Conservation (phyloP, 2,329 filamentous ascomycete species). For the Beauveria bassiana region DNA sequence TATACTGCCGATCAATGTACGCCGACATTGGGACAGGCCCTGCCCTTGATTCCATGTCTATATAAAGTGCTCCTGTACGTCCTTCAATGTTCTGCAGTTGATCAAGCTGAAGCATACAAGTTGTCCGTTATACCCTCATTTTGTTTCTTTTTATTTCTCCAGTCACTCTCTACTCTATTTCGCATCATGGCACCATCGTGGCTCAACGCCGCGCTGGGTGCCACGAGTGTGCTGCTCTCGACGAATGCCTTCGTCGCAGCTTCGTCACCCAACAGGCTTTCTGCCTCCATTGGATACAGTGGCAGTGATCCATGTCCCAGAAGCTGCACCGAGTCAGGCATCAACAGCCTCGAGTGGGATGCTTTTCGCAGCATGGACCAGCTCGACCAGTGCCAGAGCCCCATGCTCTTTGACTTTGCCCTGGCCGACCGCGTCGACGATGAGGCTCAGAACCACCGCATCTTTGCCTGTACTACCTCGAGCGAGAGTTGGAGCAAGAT, state of each 20-base stretch:
- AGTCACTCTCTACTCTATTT: neutral
- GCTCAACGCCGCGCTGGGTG: neutral
- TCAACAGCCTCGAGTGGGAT: neutral
- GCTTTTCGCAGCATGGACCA: slow-evolving; percentile 1
- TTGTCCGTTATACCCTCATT: neutral
- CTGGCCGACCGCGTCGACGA: slow-evolving; percentile 1
- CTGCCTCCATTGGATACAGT: neutral
- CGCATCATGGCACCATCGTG: neutral
- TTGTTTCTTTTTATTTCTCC: neutral
- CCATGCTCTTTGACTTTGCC: slow-evolving; percentile 2
- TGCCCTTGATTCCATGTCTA: neutral
- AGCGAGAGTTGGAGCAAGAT: neutral
- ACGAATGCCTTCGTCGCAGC: neutral
- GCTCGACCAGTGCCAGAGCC: neutral
- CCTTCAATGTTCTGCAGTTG: neutral
- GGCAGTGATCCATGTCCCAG: neutral
- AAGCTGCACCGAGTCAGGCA: neutral
- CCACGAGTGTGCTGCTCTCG: neutral
- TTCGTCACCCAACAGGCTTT: neutral
- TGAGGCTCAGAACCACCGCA: neutral
- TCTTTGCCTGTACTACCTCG: slow-evolving; percentile 1
- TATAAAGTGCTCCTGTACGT: neutral
- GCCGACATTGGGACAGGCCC: neutral
- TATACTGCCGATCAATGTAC: neutral
- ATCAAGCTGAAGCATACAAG: neutral